phyloP scores from a whole-genome alignment of 768 basidiomycete genomes.

The Mycena vulgaris region DNA sequence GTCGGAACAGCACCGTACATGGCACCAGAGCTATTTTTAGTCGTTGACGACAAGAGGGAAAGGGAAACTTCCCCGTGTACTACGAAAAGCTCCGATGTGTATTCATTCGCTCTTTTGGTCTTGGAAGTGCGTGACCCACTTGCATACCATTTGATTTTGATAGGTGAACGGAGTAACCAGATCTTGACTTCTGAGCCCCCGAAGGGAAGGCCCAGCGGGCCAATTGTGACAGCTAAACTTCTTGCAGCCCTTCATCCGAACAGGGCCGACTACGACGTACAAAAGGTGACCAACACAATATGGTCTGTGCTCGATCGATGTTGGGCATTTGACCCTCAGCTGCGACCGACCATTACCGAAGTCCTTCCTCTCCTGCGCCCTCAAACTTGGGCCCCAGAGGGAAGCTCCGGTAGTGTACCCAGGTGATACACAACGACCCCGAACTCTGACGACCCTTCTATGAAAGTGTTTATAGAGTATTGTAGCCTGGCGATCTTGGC shows the following conservation, averaged over 20 bases:
- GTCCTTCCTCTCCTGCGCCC: neutral
- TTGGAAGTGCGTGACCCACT: slow-evolving; percentile 25
- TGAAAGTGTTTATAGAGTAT: no score
- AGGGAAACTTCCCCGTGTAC: neutral
- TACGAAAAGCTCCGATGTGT: slow-evolving; percentile 27
- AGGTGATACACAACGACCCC: no score
- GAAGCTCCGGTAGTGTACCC: neutral
- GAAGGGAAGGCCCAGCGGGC: slow-evolving; percentile 12
- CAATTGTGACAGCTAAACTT: slow-evolving; percentile 3
- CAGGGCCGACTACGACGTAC: neutral
- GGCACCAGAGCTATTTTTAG: slow-evolving; percentile 32
- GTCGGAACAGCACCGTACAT: slow-evolving; percentile 32
- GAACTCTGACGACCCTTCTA: no score
- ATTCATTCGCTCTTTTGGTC: slow-evolving; percentile 31
- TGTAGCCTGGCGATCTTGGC: no score
- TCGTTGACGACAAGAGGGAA: neutral
- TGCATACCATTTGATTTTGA: neutral
- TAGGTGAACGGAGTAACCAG: neutral
- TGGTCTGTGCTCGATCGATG: slow-evolving; percentile 17
- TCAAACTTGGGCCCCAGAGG: neutral
- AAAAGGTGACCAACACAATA: neutral
- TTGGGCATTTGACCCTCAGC: slow-evolving; percentile 8
- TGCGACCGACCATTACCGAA: no score
- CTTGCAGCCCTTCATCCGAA: slow-evolving; percentile 11
- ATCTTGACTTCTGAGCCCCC: slow-evolving; percentile 21